Evolutionary conservation across 2,329 filamentous ascomycete genomes (phyloP).

Genomic region (Sarocladium strictum): DNA sequence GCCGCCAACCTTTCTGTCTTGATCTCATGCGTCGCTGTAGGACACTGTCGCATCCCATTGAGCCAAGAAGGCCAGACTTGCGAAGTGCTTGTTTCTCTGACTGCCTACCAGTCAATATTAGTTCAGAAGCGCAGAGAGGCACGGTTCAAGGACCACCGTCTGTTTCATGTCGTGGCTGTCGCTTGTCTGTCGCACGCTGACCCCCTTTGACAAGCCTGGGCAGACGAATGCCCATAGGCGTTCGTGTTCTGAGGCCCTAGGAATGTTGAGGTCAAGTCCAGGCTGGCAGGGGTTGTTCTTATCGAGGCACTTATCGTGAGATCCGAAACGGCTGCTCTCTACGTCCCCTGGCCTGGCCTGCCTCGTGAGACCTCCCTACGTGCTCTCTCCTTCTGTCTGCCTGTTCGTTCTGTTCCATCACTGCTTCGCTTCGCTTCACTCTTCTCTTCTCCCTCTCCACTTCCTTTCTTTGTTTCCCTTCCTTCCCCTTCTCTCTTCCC

Average conservation of each 20-base stretch:
- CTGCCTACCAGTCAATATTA: too few relatives aligned
- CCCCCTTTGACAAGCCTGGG: neutral
- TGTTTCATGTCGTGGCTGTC: constrained; percentile 2
- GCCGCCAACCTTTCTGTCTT: neutral
- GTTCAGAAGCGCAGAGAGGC: too few relatives aligned
- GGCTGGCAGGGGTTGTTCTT: neutral
- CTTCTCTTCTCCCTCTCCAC: constrained; percentile 1
- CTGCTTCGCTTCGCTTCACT: constrained; percentile 7
- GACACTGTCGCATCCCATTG: too few relatives aligned
- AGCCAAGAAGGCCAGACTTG: too few relatives aligned
- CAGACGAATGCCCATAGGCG: neutral
- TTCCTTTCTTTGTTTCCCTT: constrained; percentile 4
- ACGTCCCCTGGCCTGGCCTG: neutral
- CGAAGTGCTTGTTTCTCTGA: too few relatives aligned
- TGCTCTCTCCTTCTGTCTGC: neutral
- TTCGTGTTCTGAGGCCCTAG: neutral
- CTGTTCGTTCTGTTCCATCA: neutral
- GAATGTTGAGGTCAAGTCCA: neutral
- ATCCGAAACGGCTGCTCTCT: constrained; percentile 1
- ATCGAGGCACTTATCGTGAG: constrained; percentile 1
- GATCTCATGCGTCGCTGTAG: too few relatives aligned
- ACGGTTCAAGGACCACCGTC: too few relatives aligned
- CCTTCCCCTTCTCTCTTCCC: constrained; percentile 5
- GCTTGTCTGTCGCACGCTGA: neutral
- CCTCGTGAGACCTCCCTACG: too few relatives aligned